Conservation (phyloP, 1,284 basidiomycete genomes). For the Mycena sp. region DNA sequence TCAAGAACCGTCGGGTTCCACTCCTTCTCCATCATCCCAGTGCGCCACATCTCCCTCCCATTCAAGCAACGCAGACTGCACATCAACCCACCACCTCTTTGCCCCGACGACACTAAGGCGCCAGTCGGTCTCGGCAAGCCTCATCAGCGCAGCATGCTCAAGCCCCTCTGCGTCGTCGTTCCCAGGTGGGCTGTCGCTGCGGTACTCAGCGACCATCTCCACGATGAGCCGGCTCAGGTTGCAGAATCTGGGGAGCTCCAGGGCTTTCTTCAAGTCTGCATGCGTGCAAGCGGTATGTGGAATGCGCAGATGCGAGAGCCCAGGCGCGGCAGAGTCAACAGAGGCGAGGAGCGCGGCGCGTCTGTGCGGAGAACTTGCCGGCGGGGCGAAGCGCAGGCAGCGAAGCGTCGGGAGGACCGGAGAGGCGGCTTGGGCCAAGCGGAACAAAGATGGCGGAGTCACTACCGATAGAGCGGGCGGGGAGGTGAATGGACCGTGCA, state of each 20-base stretch:
- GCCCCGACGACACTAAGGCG: constrained; percentile 19
- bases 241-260: constrained; percentile 23
- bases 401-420: constrained; percentile 12
- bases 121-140: constrained; percentile 18
- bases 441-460: constrained; percentile 16
- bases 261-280: constrained; percentile 20
- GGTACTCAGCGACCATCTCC: constrained; percentile 13
- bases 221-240: constrained; percentile 21
- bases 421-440: constrained; percentile 2
- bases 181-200: constrained; percentile 17
- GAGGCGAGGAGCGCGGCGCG: constrained; percentile 19
- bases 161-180: not conserved
- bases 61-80: constrained; percentile 22
- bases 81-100: constrained; percentile 27
- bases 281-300: constrained; percentile 17
- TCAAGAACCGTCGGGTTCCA: no score
- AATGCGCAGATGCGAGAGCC: constrained; percentile 15
- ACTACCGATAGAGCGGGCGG: constrained; percentile 1
- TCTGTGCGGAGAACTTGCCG: constrained; percentile 10
- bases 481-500: constrained; percentile 19
- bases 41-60: constrained; percentile 20
- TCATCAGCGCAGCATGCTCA: constrained; percentile 13
- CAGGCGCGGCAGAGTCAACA: constrained; percentile 18
- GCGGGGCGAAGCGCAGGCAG: constrained; percentile 10
- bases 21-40: constrained; percentile 20